Evolutionary conservation across 345 rosid genomes (phyloP).

Genomic region (Sisymbrium altissimum): DNA sequence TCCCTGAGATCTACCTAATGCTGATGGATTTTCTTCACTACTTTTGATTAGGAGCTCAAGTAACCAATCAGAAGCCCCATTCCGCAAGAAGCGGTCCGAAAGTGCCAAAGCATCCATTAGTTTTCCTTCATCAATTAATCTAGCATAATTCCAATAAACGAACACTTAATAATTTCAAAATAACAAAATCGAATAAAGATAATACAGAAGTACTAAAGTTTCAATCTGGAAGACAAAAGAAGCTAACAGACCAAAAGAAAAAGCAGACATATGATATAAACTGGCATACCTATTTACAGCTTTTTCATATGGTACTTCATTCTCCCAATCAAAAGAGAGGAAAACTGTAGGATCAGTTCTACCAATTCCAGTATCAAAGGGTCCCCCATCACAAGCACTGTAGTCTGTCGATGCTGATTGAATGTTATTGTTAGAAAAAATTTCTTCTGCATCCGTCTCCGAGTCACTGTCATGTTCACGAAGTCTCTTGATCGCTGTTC

Average conservation of each 20-base stretch:
- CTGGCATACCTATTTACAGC: conserved; percentile 68
- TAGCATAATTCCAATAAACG: conserved; percentile 29
- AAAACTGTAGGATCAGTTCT: conserved; percentile 62
- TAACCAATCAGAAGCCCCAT: conserved; percentile 85
- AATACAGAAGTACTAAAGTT: not conserved
- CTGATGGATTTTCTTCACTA: conserved; percentile 59
- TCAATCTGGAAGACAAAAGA: not conserved
- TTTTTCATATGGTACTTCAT: conserved; percentile 86
- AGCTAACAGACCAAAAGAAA: conserved; percentile 4
- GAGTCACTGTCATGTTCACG: conserved; percentile 73
- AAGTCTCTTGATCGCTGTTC: conserved; percentile 67
- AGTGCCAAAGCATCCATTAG: conserved; percentile 95
- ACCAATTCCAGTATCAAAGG: conserved; percentile 40
- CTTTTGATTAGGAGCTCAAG: conserved; percentile 80
- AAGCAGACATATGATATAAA: conserved; percentile 1
- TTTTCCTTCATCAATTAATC: conserved; percentile 87
- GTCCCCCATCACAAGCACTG: conserved; percentile 44
- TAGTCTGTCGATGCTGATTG: conserved; percentile 43
- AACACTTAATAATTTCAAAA: conserved; percentile 4
- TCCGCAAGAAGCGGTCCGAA: conserved; percentile 88
- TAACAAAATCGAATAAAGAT: not conserved
- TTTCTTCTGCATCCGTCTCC: conserved; percentile 74
- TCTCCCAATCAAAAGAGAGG: conserved; percentile 92
- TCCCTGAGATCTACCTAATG: conserved; percentile 49
- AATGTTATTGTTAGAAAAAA: conserved; percentile 36